Evolutionary conservation across 2,329 filamentous ascomycete species (phyloP), one percentile per base, ranked within the genome.

Genomic region (Beauveria sp.): DNA sequence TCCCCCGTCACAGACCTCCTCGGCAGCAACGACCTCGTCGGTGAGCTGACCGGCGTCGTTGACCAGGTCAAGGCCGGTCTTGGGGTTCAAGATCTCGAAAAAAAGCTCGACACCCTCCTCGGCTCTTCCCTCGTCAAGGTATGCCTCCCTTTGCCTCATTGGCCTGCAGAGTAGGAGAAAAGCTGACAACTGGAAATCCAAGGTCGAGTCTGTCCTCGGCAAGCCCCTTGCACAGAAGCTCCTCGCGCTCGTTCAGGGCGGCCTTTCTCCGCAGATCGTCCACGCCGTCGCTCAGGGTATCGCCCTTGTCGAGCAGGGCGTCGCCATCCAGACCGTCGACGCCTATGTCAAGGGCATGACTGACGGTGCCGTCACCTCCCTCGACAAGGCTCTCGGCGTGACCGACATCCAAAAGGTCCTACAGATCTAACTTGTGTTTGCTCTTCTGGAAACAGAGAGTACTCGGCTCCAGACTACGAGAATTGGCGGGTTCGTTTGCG

Each of bases 281-380:
- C 60, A 65, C 49, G 63, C 66, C 62, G 63, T 68, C 50, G 67
- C 66, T 43, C 65, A 68, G 64, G 67, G 65, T 43, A 51, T 69
- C 24, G 64, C 63, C 51, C 65, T 68, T 63, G 56, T 65, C 14
- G 51, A 64, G 51, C 65, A 67, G 42, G 66, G 66, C 26, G 58
- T 66, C 38, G 62, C 65, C 40, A 50, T 69, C 45, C 46, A 58
- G 43, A 62, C 63, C 7, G 66, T 68, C 52, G 64, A 67, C 60
- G 55, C 57, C 20, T 67, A 65, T 62, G 63, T 69, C 63, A 62
- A 64, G 28, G 40, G 63, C 38, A 61, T 60, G 22, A 69, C 67
- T 18, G 50, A 62, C 40, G 66, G 66, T 55, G 50, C 60, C 22
- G 56, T 67, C 24, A 20, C 43, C 52, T 63, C 63, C 26, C 63